Evolutionary conservation across 1,139 yeast genomes (phyloP), one percentile per base, ranked within the genome.

Genomic region (Blastobotrys aristatus): DNA sequence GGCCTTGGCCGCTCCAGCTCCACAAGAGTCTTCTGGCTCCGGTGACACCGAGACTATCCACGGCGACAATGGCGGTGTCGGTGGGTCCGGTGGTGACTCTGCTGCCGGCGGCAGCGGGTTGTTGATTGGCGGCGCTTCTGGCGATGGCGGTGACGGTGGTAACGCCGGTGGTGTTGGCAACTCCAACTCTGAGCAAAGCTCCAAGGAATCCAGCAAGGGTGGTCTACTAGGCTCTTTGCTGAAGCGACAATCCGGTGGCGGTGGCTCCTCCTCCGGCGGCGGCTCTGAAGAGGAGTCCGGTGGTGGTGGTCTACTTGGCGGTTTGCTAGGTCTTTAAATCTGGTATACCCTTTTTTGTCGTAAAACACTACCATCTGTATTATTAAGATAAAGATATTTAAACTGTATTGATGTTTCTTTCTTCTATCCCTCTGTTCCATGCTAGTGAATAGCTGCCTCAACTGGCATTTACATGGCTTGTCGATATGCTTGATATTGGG

Each of bases 11-110:
- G 32, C 42, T 6, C 34, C 42, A 27, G 18, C 29, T 11, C n/a
- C n/a, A n/a, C n/a, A n/a, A n/a, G 32, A 30, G 8, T 24, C 27
- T 5, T 30, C 32, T 13, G 16, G 32, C 32, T 5, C 21, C 18
- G 40, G 30, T 13, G 40, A 34, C 13, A 34, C 30, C 20, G 21
- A n/a, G 8, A 16, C 5, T 3, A 17, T 37, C 31, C 10, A 37
- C 18, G 40, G 40, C 21, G 40, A 26, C 18, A 37, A 37, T n/a
- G 40, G 40, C 22, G 40, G 40, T 18, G 40, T 37, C 4, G 40
- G 31, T 37, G 40, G 40, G 2, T 7, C 18, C 4, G 18, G 31
- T 24, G 40, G 40, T 37, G 30, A 17, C 17, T 18, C 24, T 14
- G 40, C 24, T 21, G 18, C 17, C 10, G 40, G 40, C 22, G 40